Conservation (phyloP, 345 rosid genomes). For the Noccaea caerulescens region DNA sequence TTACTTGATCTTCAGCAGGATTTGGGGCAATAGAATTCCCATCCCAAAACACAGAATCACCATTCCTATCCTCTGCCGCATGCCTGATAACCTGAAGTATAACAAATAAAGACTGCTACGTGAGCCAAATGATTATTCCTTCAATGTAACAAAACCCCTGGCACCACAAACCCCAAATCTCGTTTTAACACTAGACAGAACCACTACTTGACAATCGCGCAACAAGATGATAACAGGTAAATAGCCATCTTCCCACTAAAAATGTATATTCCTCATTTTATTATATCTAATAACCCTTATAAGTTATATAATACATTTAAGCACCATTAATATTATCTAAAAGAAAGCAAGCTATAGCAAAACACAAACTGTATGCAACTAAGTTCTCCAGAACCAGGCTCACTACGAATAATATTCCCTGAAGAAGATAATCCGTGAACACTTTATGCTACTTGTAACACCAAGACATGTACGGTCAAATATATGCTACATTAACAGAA, state of each 20-base stretch:
- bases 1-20: conserved; percentile 32
- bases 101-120: conserved; percentile 34
- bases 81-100: conserved; percentile 42
- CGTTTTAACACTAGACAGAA: conserved; percentile 25
- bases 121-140: conserved; percentile 33
- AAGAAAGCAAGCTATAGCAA: conserved; percentile 10
- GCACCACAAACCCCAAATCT: conserved; percentile 18
- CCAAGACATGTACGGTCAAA: conserved; percentile 9
- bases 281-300: background rate
- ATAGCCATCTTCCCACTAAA: conserved; percentile 20
- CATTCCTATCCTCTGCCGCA: conserved; percentile 44
- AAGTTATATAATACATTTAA: background rate
- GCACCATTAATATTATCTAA: conserved; percentile 15
- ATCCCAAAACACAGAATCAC: conserved; percentile 40
- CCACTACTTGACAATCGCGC: conserved; percentile 21
- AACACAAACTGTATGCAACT: conserved; percentile 1
- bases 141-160: conserved; percentile 12
- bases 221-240: conserved; percentile 12
- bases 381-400: conserved; percentile 15
- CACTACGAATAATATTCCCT: conserved; percentile 5
- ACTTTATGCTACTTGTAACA: conserved; percentile 11
- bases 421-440: conserved; percentile 7
- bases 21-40: conserved; percentile 31
- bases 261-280: background rate
- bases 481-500: conserved; percentile 25